These are phyloP conservation scores for Eucalyptus globulus DNA, from an alignment of 345 rosid genomes.

Conservation along the genomic window DNA sequence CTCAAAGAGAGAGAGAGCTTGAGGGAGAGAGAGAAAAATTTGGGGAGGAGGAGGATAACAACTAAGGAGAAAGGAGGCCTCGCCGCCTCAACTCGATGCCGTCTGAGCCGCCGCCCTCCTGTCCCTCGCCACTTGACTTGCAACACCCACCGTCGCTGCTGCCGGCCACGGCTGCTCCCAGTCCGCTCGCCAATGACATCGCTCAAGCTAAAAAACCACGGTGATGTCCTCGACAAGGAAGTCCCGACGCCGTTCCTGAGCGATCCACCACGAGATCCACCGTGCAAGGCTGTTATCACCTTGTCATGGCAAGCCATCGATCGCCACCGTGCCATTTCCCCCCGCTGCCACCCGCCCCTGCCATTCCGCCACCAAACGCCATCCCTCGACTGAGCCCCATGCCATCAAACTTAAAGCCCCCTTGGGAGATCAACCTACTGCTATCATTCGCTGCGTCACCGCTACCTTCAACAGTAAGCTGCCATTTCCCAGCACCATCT, in stretches of 20 bases:
- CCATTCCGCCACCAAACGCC: rapidly evolving
- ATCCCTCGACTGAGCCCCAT: rapidly evolving
- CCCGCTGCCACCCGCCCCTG: rapidly evolving
- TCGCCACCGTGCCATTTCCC: rapidly evolving
- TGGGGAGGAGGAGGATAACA: too few relatives aligned
- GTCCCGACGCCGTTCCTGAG: too few relatives aligned
- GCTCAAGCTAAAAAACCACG: too few relatives aligned
- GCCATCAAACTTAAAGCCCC: too few relatives aligned
- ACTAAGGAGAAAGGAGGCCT: too few relatives aligned
- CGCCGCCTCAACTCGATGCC: rapidly evolving
- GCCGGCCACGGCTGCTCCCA: rapidly evolving
- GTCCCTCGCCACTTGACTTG: rapidly evolving
- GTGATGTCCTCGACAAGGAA: rapidly evolving
- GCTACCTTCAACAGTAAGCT: too few relatives aligned
- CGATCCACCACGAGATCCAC: too few relatives aligned
- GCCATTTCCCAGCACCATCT: rapidly evolving
- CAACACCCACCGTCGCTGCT: rapidly evolving
- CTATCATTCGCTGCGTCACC: rapidly evolving
- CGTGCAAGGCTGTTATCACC: too few relatives aligned
- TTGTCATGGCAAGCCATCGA: rapidly evolving
- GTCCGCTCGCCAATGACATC: rapidly evolving
- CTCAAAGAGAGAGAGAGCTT: too few relatives aligned
- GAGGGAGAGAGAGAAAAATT: too few relatives aligned
- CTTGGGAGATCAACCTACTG: too few relatives aligned
- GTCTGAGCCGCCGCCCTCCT: too few relatives aligned